Conservation (phyloP, 331 rosid genomes). For the Phaseolus coccineus region DNA sequence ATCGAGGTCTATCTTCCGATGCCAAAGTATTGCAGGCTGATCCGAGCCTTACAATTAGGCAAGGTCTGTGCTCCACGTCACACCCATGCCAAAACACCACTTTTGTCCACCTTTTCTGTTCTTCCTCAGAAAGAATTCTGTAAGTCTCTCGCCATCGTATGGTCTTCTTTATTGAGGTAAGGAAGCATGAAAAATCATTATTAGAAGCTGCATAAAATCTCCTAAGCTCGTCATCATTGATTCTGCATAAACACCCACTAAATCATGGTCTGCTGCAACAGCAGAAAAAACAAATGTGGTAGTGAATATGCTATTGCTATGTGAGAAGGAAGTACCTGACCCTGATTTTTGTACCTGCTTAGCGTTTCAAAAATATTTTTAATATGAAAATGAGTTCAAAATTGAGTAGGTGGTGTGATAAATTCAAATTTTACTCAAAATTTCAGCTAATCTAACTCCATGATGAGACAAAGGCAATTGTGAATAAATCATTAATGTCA, state of each 20-base stretch:
- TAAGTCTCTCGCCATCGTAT: slow-evolving; percentile 78
- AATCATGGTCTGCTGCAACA: slow-evolving; percentile 55
- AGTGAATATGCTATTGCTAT: slow-evolving; percentile 43
- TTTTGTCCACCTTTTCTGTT: slow-evolving; percentile 76
- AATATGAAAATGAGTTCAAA: slow-evolving; percentile 3
- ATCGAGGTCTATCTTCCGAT: slow-evolving; percentile 73
- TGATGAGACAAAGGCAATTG: not conserved
- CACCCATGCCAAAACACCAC: slow-evolving; percentile 91
- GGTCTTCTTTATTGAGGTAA: slow-evolving; percentile 81
- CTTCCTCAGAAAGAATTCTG: slow-evolving; percentile 70
- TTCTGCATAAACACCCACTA: slow-evolving; percentile 71
- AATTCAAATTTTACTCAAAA: slow-evolving; percentile 9
- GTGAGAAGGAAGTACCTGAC: slow-evolving; percentile 29
- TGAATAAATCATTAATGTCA: not conserved
- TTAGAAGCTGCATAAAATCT: slow-evolving; percentile 72
- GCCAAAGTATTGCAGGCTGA: slow-evolving; percentile 64
- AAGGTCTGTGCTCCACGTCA: slow-evolving; percentile 70
- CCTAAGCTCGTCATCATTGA: slow-evolving; percentile 66
- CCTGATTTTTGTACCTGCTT: slow-evolving; percentile 6
- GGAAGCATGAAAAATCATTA: slow-evolving; percentile 64
- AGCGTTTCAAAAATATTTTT: not conserved
- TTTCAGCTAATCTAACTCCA: slow-evolving; percentile 22
- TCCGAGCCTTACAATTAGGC: slow-evolving; percentile 82
- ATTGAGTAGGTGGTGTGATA: not conserved
- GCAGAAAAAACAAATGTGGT: slow-evolving; percentile 47